Percentiles rank a stretch among this genome's conserved stretches.
Evolutionary conservation across 2,329 filamentous ascomycete species (phyloP).

Genomic region (Neopestalotiopsis sp.): DNA sequence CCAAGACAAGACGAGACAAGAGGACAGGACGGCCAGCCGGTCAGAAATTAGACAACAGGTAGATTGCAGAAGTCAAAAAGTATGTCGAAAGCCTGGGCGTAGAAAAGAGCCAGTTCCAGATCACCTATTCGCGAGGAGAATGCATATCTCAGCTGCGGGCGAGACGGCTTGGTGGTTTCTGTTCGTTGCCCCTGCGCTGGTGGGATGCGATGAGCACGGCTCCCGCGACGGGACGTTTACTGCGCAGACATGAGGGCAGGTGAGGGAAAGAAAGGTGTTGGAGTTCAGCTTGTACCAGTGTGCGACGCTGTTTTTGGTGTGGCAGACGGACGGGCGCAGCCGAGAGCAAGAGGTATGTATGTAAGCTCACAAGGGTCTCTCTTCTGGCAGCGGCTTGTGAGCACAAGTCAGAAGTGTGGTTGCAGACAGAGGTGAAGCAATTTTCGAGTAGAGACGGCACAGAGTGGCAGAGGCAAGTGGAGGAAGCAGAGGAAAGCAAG

Average conservation of each 20-base stretch:
- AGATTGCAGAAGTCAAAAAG: background rate
- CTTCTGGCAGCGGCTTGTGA: constrained; percentile 11
- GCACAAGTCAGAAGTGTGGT: background rate
- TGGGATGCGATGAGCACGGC: background rate
- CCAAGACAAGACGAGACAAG: constrained; percentile 11
- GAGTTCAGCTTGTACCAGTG: background rate
- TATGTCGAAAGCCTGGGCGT: background rate
- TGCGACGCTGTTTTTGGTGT: constrained; percentile 8
- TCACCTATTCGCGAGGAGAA: background rate
- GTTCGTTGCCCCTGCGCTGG: background rate
- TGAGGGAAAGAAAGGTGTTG: background rate
- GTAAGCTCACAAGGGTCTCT: background rate
- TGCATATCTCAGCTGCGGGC: constrained; percentile 9
- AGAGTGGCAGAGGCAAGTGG: background rate
- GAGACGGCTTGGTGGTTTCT: background rate
- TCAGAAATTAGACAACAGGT: background rate
- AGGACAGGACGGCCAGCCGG: background rate
- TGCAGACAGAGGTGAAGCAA: background rate
- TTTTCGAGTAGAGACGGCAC: background rate
- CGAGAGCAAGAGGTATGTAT: background rate
- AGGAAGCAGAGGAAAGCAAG: background rate
- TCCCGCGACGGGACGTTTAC: constrained; percentile 4
- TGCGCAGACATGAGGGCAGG: background rate
- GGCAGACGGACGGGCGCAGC: constrained; percentile 4
- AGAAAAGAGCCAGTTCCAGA: background rate